Conservation (phyloP, 768 basidiomycete species). For the Mrakia frigida region DNA sequence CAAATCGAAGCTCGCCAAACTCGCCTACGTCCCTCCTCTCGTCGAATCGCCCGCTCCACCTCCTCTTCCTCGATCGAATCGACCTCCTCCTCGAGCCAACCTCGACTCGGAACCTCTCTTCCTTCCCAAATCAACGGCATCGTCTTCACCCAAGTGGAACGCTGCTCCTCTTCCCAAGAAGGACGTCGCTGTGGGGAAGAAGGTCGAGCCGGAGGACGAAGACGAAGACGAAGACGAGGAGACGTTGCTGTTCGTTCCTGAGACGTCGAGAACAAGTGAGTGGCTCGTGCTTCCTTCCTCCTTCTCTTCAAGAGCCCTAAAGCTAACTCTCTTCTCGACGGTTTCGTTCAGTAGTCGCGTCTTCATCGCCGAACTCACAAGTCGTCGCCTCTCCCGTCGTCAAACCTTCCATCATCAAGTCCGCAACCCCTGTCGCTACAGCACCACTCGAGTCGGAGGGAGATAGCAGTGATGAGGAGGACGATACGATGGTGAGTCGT, state of each 20-base stretch:
- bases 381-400: neutral
- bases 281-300: neutral
- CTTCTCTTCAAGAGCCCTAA: neutral
- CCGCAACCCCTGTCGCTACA: too few relatives aligned
- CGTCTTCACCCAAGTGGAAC: neutral
- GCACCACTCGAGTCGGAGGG: neutral
- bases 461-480: neutral
- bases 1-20: neutral
- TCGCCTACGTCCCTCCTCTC: neutral
- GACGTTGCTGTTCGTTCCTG: neutral
- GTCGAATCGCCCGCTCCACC: neutral
- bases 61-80: neutral
- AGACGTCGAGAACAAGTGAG: neutral
- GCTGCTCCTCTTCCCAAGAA: neutral
- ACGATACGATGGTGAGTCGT: neutral
- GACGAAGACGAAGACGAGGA: neutral
- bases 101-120: neutral
- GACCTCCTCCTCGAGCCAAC: neutral
- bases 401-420: neutral
- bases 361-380: neutral
- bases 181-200: neutral
- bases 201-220: neutral
- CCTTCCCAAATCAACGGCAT: neutral
- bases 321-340: neutral
- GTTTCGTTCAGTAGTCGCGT: neutral